Conservation (phyloP, 495 filamentous ascomycete genomes). For the Trichoderma parareesei region DNA sequence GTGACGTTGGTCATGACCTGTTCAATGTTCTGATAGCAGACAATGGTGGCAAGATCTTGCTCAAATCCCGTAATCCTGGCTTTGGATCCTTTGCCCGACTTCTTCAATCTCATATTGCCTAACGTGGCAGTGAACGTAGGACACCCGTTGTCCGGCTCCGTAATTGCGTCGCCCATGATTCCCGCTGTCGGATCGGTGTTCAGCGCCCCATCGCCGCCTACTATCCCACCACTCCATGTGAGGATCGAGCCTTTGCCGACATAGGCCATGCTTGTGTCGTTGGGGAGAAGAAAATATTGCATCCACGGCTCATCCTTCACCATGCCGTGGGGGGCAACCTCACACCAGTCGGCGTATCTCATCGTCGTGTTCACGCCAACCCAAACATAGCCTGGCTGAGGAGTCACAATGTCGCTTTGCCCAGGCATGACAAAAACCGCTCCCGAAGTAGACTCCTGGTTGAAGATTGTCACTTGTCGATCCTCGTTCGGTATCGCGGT, state of each 20-base stretch:
- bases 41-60: slow-evolving; percentile 7
- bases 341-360: not conserved
- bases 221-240: not conserved
- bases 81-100: not conserved
- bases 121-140: slow-evolving; percentile 6
- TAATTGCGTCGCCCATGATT: not conserved
- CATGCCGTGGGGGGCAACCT: not conserved
- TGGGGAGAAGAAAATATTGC: slow-evolving; percentile 11
- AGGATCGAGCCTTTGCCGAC: slow-evolving; percentile 7
- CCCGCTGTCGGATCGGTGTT: not conserved
- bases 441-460: not conserved
- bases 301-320: not conserved
- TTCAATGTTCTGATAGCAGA: slow-evolving; percentile 11
- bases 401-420: not conserved
- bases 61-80: not conserved
- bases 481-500: not conserved
- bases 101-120: not conserved
- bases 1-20: slow-evolving; percentile 11
- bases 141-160: not conserved
- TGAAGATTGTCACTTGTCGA: not conserved
- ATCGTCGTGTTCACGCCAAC: not conserved
- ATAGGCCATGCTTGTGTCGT: slow-evolving; percentile 6
- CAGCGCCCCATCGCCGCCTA: slow-evolving; percentile 3
- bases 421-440: not conserved
- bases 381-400: not conserved